Base-by-base conservation (phyloP, 345 rosid species). In the Salix exigua region DNA sequence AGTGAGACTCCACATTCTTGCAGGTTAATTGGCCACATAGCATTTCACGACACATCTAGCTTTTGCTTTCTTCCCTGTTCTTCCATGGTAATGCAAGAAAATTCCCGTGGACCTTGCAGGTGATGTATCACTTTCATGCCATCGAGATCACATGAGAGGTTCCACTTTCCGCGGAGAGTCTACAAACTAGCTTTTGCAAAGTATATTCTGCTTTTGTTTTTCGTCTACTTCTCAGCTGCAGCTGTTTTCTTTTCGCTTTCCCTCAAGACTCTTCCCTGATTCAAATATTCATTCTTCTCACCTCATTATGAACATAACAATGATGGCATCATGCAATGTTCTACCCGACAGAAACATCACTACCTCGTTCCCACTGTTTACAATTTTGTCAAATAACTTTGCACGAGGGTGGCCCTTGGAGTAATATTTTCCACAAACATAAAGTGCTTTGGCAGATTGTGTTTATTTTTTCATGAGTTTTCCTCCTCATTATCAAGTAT, bases 81-180 rank as follows among this genome's bases (percentile, higher is more conserved):
- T 6, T 73, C 60, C 50, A 44, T n/a, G 26, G 1, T 2, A 7
- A 16, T 30, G 12, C 7, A 31, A 23, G 40, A 26, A 46, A 50
- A 67, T 53, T 25, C 7, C 21, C 2, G 66, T 71, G 76, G 76
- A 71, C 58, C 77, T 11, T 72, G 13, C 16, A 3, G 10, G 21
- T 46, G 31, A 14, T 17, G 35, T 18, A 26, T 69, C 53, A 37
- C 55, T 78, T 61, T 75, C 82, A 23, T 65, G 1, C 0, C 13
- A 70, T 69, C 12, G 42, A 48, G 53, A 0, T 79, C 85, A 66
- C 83, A 73, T 28, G 80, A 75, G 60, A 58, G 62, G 19, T 73
- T 50, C 33, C 74, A 51, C 64, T 31, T 71, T 70, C 28, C 2
- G 8, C 4, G 74, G 35, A 31, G 37, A 21, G 25, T 37, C 40